Conservation (phyloP, 2,329 filamentous ascomycete species). For the Colletotrichum ledebouriae region DNA sequence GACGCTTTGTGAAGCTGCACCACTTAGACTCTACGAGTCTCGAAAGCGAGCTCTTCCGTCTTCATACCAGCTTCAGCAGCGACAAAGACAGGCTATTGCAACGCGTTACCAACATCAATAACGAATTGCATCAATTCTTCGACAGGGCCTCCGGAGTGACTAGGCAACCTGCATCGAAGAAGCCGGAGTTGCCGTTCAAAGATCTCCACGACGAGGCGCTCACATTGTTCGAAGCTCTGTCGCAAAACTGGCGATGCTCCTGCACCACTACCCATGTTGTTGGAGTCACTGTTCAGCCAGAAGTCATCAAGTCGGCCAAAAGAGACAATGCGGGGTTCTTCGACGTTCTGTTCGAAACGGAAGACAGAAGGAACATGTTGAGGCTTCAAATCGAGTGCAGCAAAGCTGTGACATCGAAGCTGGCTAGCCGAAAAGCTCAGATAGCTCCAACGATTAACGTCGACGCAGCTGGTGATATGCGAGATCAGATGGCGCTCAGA, state of each 20-base stretch:
- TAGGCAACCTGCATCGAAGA: not conserved
- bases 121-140: conserved; percentile 22
- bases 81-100: conserved; percentile 17
- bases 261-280: conserved; percentile 13
- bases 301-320: not conserved
- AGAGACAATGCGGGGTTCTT: not conserved
- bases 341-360: not conserved
- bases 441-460: not conserved
- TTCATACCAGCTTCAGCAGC: conserved; percentile 23
- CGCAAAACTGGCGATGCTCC: conserved; percentile 13
- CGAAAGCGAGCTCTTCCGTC: conserved; percentile 23
- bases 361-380: not conserved
- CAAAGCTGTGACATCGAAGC: not conserved
- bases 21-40: conserved; percentile 9
- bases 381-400: not conserved
- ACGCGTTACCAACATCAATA: conserved; percentile 11
- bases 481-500: not conserved
- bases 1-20: not conserved
- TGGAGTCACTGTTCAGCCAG: not conserved
- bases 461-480: not conserved
- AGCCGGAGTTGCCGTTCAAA: not conserved
- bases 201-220: conserved; percentile 2
- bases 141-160: conserved; percentile 2
- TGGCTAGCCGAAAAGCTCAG: not conserved
- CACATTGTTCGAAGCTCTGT: conserved; percentile 14